Evolutionary conservation across 2,329 filamentous ascomycete species (phyloP).

Genomic region (Aureobasidium sp.): DNA sequence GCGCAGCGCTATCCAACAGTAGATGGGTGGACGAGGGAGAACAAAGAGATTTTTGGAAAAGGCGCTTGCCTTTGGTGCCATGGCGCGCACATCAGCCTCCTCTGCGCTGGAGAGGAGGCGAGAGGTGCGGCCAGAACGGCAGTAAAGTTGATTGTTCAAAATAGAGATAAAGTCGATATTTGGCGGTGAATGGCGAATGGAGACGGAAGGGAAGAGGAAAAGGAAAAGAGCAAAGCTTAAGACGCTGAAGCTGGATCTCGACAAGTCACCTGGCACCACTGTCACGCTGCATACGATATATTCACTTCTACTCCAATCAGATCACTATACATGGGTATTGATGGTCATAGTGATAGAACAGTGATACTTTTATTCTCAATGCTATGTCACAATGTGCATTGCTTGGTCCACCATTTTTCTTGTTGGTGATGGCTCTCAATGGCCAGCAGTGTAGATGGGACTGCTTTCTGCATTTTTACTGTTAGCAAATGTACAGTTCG

Average conservation of each 20-base stretch:
- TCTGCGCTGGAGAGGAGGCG: not conserved
- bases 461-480: not conserved
- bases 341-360: not conserved
- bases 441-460: not conserved
- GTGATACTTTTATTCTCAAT: too few relatives aligned
- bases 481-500: not conserved
- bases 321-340: not conserved
- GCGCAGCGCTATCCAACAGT: not conserved
- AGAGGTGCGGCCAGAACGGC: not conserved
- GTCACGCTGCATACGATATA: not conserved
- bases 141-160: not conserved
- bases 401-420: not conserved
- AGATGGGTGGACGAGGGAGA: not conserved
- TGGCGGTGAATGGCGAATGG: not conserved
- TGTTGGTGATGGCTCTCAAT: not conserved
- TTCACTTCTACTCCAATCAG: not conserved
- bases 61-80: not conserved
- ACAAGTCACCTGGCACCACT: not conserved
- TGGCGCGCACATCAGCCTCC: not conserved
- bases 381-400: too few relatives aligned
- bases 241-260: not conserved
- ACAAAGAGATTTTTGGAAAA: not conserved
- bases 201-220: not conserved
- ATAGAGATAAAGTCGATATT: not conserved
- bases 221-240: not conserved